Evolutionary conservation across 148 eudicot genomes (phyloP), one percentile per base, ranked within the genome.

Genomic region (Polygonum aviculare): DNA sequence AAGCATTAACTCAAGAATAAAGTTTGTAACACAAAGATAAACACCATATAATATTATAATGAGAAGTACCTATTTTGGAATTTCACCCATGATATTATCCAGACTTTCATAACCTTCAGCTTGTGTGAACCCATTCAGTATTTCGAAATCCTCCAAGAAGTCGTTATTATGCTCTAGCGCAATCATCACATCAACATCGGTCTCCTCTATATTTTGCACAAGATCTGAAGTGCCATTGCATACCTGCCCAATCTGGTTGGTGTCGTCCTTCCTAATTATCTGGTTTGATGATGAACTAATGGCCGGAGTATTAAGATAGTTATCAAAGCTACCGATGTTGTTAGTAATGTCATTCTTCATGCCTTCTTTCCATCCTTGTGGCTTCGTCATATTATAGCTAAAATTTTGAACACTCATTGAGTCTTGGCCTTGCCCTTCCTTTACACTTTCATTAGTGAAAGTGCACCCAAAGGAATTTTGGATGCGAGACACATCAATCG

Each of bases 1-100:
- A 39, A 26, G 14, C 11, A 72, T 72, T 1, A 38, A 35, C 40
- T 16, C 31, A 7, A n/a, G 73, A 41, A 9, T 35, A 7, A 35
- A 35, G 15, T 35, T 16, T 54, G 60, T 16, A n/a, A 2, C 45
- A 72, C n/a, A 44, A 19, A 72, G 74, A 72, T 45, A 40, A 16
- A 14, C 49, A 70, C 15, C 3, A 10, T 5, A 48, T 48, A 72
- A 31, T 41, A 10, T n/a, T 41, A n/a, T 9, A n/a, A n/a, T 41
- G 19, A 41, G 7, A 72, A 39, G 44, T 86, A 93, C 98, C 93
- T 80, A 83, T 79, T 84, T 87, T 49, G 85, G 83, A 79, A 84
- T 82, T 48, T 82, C 89, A 79, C 81, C 86, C 76, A 91, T 80
- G 36, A 91, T 80, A 60, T 88, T 94, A 75, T 93, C 97, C 80